Evolutionary conservation across 805 yeast species (phyloP).

Genomic region (Candida pseudoglaebosa): DNA sequence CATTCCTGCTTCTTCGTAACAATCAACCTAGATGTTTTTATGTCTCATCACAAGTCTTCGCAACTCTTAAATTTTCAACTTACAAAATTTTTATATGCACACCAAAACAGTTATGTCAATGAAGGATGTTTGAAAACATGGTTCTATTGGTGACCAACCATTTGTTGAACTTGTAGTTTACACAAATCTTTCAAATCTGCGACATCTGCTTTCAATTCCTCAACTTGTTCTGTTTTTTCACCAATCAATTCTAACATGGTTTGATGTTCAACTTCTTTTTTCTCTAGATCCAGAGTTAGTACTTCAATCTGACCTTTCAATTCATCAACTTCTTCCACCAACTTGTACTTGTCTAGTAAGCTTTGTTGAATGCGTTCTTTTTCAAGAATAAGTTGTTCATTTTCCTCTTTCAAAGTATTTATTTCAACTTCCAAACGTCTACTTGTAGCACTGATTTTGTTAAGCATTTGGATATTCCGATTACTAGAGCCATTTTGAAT

Average conservation of each 20-base stretch:
- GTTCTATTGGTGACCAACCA: slow-evolving; percentile 45
- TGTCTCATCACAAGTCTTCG: slow-evolving; percentile 3
- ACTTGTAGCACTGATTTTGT: slow-evolving; percentile 71
- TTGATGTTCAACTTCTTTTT: slow-evolving; percentile 38
- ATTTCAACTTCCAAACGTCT: slow-evolving; percentile 80
- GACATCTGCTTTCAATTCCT: slow-evolving; percentile 85
- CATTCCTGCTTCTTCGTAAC: neutral
- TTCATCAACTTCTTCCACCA: slow-evolving; percentile 23
- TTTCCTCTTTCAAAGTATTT: slow-evolving; percentile 58
- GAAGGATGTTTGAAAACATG: no score
- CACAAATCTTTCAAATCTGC: slow-evolving; percentile 83
- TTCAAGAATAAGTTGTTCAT: slow-evolving; percentile 47
- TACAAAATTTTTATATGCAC: slow-evolving; percentile 2
- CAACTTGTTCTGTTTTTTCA: slow-evolving; percentile 81
- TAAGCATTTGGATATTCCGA: slow-evolving; percentile 55
- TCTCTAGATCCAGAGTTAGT: slow-evolving; percentile 28
- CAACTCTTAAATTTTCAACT: neutral
- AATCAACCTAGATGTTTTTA: neutral
- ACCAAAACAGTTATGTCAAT: neutral
- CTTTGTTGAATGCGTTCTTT: slow-evolving; percentile 69
- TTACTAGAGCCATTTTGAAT: slow-evolving; percentile 15
- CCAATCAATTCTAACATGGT: slow-evolving; percentile 71
- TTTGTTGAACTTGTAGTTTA: slow-evolving; percentile 79
- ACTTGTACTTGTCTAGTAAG: slow-evolving; percentile 42
- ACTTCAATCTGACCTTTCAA: slow-evolving; percentile 25